These are phyloP conservation scores for Clonostachys rosea DNA, from an alignment of 2,329 filamentous ascomycete species.

Conservation along the genomic window DNA sequence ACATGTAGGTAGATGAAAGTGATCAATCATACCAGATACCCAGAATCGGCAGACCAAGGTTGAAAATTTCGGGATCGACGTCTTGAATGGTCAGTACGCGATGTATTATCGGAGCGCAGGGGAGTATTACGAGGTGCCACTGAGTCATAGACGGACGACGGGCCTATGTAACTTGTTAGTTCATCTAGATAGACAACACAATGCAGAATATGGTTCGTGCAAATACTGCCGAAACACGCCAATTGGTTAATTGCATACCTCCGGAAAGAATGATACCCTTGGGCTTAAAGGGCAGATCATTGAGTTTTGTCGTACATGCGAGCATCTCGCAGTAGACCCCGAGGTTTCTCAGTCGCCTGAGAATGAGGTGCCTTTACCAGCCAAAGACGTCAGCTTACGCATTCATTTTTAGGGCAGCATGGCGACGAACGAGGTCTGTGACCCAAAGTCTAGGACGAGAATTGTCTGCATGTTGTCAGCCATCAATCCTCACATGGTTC, in stretches of 20 bases:
- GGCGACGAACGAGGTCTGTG: not conserved
- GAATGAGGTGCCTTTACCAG: conserved; percentile 72
- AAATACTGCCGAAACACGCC: not conserved
- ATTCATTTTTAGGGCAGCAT: not conserved
- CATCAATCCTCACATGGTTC: not conserved
- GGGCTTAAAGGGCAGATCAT: conserved; percentile 73
- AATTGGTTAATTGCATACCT: conserved; percentile 13
- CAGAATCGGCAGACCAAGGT: conserved; percentile 19
- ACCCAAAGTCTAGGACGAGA: conserved; percentile 64
- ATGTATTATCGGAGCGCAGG: not conserved
- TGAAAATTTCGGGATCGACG: conserved; percentile 77
- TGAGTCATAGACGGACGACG: conserved; percentile 75
- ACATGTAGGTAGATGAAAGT: too few species aligned
- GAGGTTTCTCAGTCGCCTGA: conserved; percentile 69
- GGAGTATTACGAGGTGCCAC: conserved; percentile 50
- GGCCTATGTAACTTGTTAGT: conserved; percentile 18
- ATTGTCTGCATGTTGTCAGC: conserved; percentile 48
- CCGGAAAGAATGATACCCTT: conserved; percentile 67
- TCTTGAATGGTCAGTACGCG: conserved; percentile 26
- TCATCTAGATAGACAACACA: not conserved
- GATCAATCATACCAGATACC: not conserved
- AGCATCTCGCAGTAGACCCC: conserved; percentile 86
- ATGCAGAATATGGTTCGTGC: not conserved
- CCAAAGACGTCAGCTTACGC: conserved; percentile 11
- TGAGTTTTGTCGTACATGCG: conserved; percentile 77